These are phyloP conservation scores for Sporothrix pallida DNA, from an alignment of 2,329 filamentous ascomycete genomes.

Conservation along the genomic window DNA sequence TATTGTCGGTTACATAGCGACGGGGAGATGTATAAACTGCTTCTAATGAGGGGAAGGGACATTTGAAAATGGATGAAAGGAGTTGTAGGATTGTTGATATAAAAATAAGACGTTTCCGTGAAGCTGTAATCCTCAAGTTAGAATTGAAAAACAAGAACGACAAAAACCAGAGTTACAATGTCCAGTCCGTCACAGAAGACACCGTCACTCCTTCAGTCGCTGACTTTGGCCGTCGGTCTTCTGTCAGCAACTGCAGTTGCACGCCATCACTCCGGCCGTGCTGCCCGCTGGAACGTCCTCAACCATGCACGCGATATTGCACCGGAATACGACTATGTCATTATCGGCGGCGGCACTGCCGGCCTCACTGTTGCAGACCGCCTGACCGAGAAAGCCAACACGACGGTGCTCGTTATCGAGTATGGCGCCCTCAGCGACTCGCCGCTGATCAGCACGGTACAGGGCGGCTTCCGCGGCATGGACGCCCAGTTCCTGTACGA, in stretches of 20 bases:
- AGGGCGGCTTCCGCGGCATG: slow-evolving; percentile 37
- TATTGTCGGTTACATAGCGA: background rate
- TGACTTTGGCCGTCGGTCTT: background rate
- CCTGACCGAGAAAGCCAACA: slow-evolving; percentile 38
- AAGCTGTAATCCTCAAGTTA: no score
- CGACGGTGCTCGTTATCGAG: slow-evolving; percentile 39
- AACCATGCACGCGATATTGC: slow-evolving; percentile 9
- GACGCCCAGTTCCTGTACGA: slow-evolving; percentile 39
- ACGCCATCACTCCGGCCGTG: background rate
- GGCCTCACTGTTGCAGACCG: slow-evolving; percentile 40
- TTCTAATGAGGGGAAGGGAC: background rate
- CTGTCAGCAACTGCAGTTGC: background rate
- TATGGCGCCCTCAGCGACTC: slow-evolving; percentile 39
- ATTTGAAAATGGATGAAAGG: no score
- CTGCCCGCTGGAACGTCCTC: slow-evolving; percentile 23
- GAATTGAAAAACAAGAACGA: no score
- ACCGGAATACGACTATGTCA: slow-evolving; percentile 38
- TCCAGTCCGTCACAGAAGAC: background rate
- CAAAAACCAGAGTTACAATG: background rate
- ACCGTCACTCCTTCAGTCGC: background rate
- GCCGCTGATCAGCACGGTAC: slow-evolving; percentile 36
- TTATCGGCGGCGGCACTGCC: slow-evolving; percentile 39
- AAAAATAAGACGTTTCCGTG: no score
- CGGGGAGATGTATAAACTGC: background rate
- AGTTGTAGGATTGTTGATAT: no score